Base-by-base conservation (phyloP, 179 eudicot species). In the Camellia oleifera region DNA sequence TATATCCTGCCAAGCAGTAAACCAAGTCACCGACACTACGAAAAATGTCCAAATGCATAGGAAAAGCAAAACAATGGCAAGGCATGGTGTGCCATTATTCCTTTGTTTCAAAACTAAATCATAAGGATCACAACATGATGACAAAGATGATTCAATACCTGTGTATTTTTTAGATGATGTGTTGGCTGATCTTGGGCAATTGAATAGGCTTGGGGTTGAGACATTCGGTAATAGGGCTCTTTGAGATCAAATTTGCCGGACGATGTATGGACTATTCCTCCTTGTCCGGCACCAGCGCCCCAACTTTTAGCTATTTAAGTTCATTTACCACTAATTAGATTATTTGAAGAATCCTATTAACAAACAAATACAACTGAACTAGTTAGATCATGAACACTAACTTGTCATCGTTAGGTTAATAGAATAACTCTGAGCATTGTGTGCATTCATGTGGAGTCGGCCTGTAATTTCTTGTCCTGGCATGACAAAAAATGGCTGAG, bases 391-490 rank as follows among this genome's bases (percentile, higher is more conserved):
- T 7, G 53, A 79, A 74, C 12, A 69, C 84, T 78, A 76, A 96
- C 99, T 93, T 88, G 98, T 91, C 86, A 96, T 58, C 4, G 98
- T 96, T 20, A 96, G 88, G 82, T 92, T 23, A 75, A 96, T 83
- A 17, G 98, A 94, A 79, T 96, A 96, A 81, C 99, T 96, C 88
- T 96, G 99, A 79, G 98, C 95, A 82, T 88, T 92, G 78, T 96
- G 99, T 40, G 99, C 97, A 72, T 94, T 88, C 98, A 96, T 88
- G 84, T 80, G 98, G 82, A 96, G 95, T 56, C 77, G 88, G n/a
- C 99, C 99, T 48, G 92, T 90, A 78, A 96, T 90, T 87, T 96
- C 99, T 88, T 96, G 99, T 54, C 99, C 99, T 13, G 98, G 91
- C 97, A 92, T 94, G 53, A 89, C 99, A 79, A 94, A 96, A 32